Evolutionary conservation across 495 filamentous ascomycete species (phyloP), one percentile per base, ranked within the genome.

Genomic region (Pyronema domesticum): DNA sequence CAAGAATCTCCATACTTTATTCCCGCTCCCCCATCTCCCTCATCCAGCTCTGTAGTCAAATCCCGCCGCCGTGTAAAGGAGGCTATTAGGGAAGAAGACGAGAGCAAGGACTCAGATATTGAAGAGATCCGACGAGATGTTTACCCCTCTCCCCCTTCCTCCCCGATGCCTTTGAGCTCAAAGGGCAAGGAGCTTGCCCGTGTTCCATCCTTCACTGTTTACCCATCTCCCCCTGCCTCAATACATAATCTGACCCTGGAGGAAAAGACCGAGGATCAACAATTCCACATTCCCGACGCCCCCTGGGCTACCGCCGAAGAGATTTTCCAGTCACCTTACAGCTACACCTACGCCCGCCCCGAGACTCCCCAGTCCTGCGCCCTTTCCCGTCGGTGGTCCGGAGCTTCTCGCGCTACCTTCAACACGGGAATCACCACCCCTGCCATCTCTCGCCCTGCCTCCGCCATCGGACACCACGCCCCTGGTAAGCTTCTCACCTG

Each of bases 121-220:
- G 50, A 53, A 19, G 50, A 53, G 50, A 53, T 53, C 37, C 11
- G 39, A 13, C 50, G 50, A 19, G 34, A 34, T 33, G 23, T 14
- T 8, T 43, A 53, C 37, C 50, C 50, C 7, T 53, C 50, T 6
- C 50, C 50, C 7, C 50, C 50, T 8, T 1, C 36, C 8, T 53
- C 50, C 8, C 50, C 50, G 35, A 53, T 53, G 36, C 15, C 9
- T 11, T 17, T 36, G 5, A 15, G 7, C 15, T 11, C 13, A 35
- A 53, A 53, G 37, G 35, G 50, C 1, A 53, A 40, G 50, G 50
- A 53, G 35, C 37, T 53, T 13, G 13, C 50, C 10, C 47, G 47
- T 50, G 47, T 50, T 50, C 47, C 47, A 35, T 50, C 47, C 34
- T 53, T 53, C 50, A 40, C 50, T 18, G 19, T 53, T 37, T 40